A percentile compares a stretch with the other conserved stretches of the same genome.
Evolutionary conservation across 495 filamentous ascomycete genomes (phyloP).

Genomic region (Endocarpon pusillum): DNA sequence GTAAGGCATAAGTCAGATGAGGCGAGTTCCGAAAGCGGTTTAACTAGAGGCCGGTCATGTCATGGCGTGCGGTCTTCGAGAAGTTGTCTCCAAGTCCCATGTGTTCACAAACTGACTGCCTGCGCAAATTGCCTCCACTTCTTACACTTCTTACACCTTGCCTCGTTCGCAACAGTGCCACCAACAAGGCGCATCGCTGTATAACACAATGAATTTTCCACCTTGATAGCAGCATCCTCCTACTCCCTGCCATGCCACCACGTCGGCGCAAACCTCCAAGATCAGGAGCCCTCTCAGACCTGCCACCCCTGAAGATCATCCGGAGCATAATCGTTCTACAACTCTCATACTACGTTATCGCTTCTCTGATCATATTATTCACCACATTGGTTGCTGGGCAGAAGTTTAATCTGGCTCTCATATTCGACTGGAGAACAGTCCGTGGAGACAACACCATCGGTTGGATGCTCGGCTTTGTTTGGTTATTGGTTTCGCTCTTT

Average conservation of each 20-base stretch:
- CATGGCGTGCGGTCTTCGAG: too few species aligned
- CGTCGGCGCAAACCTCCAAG: constrained; percentile 63
- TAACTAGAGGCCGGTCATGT: too few species aligned
- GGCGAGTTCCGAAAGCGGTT: too few species aligned
- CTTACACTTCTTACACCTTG: too few species aligned
- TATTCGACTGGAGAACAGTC: constrained; percentile 68
- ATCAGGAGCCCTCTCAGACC: constrained; percentile 62
- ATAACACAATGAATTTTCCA: too few species aligned
- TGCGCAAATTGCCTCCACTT: too few species aligned
- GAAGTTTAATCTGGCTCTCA: constrained; percentile 47
- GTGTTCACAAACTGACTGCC: too few species aligned
- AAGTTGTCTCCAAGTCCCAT: too few species aligned
- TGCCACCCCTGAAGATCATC: constrained; percentile 70
- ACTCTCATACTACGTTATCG: constrained; percentile 59
- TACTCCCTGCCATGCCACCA: constrained; percentile 65
- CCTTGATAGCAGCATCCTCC: too few species aligned
- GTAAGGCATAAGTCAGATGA: too few species aligned
- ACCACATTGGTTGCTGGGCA: constrained; percentile 68
- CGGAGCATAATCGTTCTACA: constrained; percentile 82
- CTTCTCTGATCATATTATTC: constrained; percentile 69
- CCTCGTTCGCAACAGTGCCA: too few species aligned
- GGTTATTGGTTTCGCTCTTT: constrained; percentile 60
- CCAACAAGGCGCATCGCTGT: too few species aligned
- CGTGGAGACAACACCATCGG: constrained; percentile 81
- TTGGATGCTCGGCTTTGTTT: constrained; percentile 79